Base-by-base conservation (phyloP, 208 protist genomes). In the Trypanosoma cruzi region DNA sequence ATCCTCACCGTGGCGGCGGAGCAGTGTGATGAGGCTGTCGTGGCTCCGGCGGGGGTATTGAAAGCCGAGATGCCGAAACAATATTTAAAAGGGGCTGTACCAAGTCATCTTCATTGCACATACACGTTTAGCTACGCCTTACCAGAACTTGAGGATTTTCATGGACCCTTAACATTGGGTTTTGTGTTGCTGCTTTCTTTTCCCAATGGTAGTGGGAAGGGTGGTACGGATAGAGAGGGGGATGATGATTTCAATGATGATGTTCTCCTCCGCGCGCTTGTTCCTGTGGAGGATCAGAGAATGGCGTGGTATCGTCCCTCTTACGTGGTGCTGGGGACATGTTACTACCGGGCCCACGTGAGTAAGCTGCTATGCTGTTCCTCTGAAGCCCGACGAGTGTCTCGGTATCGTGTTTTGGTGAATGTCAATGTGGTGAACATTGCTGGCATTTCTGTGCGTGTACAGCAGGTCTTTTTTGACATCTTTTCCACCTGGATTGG, bases 391-490 rank as follows among this genome's bases (percentile, higher is more conserved):
- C 85, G 79, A 44, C 77, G 77, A 13, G 75, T 87, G 13, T 77
- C 81, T 42, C 77, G 72, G 68, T 78, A 83, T 64, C 82, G 79
- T 32, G 75, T 90, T 20, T 56, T 90, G 59, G 66, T 90, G 50
- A 90, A 79, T 58, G 46, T 92, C 28, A 85, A 73, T n/a, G 69
- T 92, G 24, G 80, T 69, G 20, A 94, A 94, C 64, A 57, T 81
- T 58, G 65, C 66, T 20, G n/a, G 42, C n/a, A 40, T 53, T 49
- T 77, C 81, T 31, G 74, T 90, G 53, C 56, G 59, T 32, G 68
- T 94, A 24, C 66, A 81, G 46, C 75, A 78, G 60, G 82, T 79
- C 2, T 84, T 75, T 14, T 80, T 94, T 42, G 89, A 94, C 54
- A 71, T 92, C 40, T 82, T 84, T 69, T 85, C 89, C 26, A 87